Evolutionary conservation across 768 basidiomycete genomes (phyloP).

Genomic region (Trametes gibbosa): DNA sequence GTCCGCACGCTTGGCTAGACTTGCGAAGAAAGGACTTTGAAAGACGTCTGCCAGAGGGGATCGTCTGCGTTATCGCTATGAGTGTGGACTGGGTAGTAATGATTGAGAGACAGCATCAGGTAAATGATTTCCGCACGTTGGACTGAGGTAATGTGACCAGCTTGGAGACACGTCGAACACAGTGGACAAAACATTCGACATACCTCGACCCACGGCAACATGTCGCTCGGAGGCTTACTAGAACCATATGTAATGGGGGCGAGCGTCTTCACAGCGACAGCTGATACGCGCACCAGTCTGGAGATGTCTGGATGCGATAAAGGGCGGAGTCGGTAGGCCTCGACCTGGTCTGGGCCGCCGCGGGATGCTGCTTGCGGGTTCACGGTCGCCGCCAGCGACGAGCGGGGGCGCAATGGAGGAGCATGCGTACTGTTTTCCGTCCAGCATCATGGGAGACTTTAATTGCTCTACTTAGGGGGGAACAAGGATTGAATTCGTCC

Average conservation of each 20-base stretch:
- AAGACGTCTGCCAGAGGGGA: too few species aligned
- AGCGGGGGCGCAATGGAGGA: background rate
- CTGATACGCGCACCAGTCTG: background rate
- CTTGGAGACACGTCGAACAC: too few species aligned
- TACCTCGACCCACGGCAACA: too few species aligned
- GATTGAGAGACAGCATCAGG: too few species aligned
- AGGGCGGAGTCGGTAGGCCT: slow-evolving; percentile 3
- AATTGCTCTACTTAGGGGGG: slow-evolving; percentile 6
- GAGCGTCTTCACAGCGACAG: background rate
- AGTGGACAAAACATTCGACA: too few species aligned
- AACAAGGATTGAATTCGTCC: slow-evolving; percentile 6
- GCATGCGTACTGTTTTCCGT: background rate
- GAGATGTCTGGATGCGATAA: slow-evolving; percentile 4
- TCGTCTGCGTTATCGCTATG: too few species aligned
- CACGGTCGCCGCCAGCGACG: background rate
- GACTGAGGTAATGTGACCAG: too few species aligned
- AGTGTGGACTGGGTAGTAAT: too few species aligned
- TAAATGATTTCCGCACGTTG: too few species aligned
- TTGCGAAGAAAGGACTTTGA: too few species aligned
- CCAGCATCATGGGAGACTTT: background rate
- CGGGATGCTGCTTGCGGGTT: background rate
- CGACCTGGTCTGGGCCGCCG: slow-evolving; percentile 11
- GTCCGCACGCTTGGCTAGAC: too few species aligned
- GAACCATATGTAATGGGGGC: background rate
- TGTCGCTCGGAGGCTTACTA: too few species aligned